Percentiles rank a stretch among this genome's conserved stretches.
These are phyloP conservation scores for Cruciata laevipes DNA, from an alignment of 257 asterid species.

Conservation along the genomic window DNA sequence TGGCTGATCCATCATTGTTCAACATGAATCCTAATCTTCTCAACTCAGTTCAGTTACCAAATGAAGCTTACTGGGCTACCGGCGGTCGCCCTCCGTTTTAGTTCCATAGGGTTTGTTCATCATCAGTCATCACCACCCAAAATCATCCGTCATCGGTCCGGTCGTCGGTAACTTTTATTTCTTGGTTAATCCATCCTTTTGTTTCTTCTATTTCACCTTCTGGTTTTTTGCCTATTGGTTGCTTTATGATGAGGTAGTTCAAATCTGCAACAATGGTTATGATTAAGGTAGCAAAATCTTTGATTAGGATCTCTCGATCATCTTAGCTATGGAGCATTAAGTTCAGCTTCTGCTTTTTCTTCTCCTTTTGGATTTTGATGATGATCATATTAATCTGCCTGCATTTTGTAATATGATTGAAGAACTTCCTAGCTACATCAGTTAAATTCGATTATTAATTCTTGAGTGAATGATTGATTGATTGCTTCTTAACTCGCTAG, in stretches of 20 bases:
- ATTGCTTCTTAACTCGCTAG: background rate
- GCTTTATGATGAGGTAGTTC: slow-evolving; percentile 13
- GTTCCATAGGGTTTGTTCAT: no score
- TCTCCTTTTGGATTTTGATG: slow-evolving; percentile 19
- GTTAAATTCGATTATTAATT: background rate
- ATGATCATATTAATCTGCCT: slow-evolving; percentile 11
- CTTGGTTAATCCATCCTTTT: background rate
- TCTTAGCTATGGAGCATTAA: slow-evolving; percentile 1
- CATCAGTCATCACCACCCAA: no score
- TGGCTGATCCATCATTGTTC: slow-evolving; percentile 29
- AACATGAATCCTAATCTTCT: slow-evolving; percentile 31
- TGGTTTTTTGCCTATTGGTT: background rate
- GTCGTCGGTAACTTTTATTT: no score
- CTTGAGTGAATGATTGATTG: background rate
- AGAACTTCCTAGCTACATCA: slow-evolving; percentile 18
- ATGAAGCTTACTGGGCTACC: slow-evolving; percentile 35
- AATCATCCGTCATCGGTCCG: no score
- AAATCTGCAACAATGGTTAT: slow-evolving; percentile 5
- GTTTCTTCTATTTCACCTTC: background rate
- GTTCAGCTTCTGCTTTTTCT: background rate
- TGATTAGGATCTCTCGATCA: background rate
- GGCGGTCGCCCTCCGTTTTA: slow-evolving; percentile 40
- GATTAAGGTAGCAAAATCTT: slow-evolving; percentile 3
- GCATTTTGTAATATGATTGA: slow-evolving; percentile 9
- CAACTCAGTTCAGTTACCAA: slow-evolving; percentile 35